phyloP scores from a whole-genome alignment of 257 asterid species.

The Paulownia fortunei region DNA sequence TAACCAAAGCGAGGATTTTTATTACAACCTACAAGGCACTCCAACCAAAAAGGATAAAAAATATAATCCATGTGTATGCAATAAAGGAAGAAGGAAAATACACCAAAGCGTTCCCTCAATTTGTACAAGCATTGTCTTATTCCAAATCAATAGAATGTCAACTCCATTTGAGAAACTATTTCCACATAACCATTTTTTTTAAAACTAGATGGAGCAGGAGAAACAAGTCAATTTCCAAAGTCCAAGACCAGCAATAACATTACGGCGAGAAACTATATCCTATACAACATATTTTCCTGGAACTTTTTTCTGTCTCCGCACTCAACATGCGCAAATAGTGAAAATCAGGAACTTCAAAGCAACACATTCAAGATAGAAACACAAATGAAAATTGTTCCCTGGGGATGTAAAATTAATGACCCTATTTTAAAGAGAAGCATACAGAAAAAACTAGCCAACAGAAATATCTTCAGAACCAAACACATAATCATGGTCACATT shows the following conservation, averaged over 20 bases:
- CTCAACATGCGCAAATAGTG: not conserved
- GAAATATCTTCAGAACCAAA: not conserved
- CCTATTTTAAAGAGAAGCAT: not conserved
- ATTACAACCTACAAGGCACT: too few species aligned
- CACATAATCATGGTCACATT: not conserved
- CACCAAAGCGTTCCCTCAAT: not conserved
- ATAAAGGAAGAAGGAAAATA: not conserved
- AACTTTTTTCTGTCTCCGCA: not conserved
- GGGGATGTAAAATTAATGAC: not conserved
- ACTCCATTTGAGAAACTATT: not conserved
- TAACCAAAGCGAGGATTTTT: too few species aligned
- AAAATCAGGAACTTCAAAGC: not conserved
- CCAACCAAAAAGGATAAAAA: not conserved
- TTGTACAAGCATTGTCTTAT: not conserved
- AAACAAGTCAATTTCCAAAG: not conserved
- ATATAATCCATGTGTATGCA: not conserved
- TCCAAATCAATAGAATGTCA: not conserved
- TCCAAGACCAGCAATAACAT: not conserved
- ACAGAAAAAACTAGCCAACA: not conserved
- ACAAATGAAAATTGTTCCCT: not conserved
- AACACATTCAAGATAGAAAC: not conserved
- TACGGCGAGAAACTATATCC: not conserved
- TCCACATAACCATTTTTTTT: too few species aligned
- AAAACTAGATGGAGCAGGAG: not conserved
- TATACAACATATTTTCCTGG: not conserved